phyloP scores from a whole-genome alignment of 805 yeast genomes.

The Kluyveromyces nonfermentans region DNA sequence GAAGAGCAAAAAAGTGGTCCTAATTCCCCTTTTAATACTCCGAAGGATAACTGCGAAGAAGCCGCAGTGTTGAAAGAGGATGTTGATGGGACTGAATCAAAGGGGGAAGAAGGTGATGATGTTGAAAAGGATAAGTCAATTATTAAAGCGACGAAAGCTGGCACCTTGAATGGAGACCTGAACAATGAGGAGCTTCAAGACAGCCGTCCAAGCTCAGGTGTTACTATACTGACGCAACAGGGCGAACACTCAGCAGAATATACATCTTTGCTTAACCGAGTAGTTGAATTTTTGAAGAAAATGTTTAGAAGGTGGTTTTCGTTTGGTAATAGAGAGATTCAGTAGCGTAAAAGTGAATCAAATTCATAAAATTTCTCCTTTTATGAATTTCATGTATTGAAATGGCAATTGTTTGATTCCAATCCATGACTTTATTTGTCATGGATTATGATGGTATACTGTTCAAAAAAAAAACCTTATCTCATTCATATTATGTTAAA shows the following conservation, averaged over 20 bases:
- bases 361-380: no score
- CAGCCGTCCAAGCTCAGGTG: conserved; percentile 8
- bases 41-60: conserved; percentile 5
- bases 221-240: conserved; percentile 7
- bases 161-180: not conserved
- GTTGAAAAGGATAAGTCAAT: conserved; percentile 5
- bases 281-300: conserved; percentile 14
- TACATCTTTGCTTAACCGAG: conserved; percentile 12
- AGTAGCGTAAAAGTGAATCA: not conserved
- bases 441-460: no score
- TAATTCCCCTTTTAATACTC: conserved; percentile 24
- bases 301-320: conserved; percentile 15
- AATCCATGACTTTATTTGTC: no score
- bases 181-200: not conserved
- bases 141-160: conserved; percentile 3
- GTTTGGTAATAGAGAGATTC: not conserved
- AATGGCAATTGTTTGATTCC: no score
- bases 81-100: conserved; percentile 11
- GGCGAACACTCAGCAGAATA: conserved; percentile 12
- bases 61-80: conserved; percentile 4
- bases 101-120: conserved; percentile 9
- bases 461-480: no score
- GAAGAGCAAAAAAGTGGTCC: conserved; percentile 14
- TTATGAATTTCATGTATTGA: not conserved
- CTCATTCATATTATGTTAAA: no score